Conservation (phyloP, 2,329 filamentous ascomycete species). For the Trichoderma simmonsii region DNA sequence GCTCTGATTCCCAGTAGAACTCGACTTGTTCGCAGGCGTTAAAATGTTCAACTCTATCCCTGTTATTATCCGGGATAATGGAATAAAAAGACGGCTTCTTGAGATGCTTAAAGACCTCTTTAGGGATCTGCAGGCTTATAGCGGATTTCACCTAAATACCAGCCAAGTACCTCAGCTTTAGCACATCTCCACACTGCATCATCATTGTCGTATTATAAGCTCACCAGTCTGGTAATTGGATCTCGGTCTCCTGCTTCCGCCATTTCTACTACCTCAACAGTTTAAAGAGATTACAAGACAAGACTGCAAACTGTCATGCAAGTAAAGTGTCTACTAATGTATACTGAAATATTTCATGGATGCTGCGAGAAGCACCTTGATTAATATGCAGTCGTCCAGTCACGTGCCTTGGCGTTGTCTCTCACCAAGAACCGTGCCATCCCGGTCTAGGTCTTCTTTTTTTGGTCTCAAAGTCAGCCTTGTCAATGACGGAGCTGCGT, state of each 20-base stretch:
- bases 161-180: not conserved
- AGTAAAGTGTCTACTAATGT: not conserved
- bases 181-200: not conserved
- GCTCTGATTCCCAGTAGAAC: not conserved
- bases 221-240: not conserved
- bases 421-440: not conserved
- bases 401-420: slow-evolving; percentile 18
- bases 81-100: not conserved
- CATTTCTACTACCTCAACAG: not conserved
- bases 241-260: not conserved
- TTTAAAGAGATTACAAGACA: not conserved
- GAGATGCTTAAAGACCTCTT: not conserved
- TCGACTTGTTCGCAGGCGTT: not conserved
- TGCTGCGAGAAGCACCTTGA: not conserved
- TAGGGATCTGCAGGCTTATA: not conserved
- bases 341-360: not conserved
- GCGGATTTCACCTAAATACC: not conserved
- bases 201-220: not conserved
- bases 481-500: slow-evolving; percentile 10
- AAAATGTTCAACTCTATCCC: not conserved
- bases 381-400: not conserved
- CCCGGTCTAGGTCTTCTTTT: not conserved
- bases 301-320: not conserved
- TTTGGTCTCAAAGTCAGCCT: not conserved
- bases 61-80: not conserved